phyloP scores from a whole-genome alignment of 2,329 filamentous ascomycete genomes.

The Trichoderma sp. region DNA sequence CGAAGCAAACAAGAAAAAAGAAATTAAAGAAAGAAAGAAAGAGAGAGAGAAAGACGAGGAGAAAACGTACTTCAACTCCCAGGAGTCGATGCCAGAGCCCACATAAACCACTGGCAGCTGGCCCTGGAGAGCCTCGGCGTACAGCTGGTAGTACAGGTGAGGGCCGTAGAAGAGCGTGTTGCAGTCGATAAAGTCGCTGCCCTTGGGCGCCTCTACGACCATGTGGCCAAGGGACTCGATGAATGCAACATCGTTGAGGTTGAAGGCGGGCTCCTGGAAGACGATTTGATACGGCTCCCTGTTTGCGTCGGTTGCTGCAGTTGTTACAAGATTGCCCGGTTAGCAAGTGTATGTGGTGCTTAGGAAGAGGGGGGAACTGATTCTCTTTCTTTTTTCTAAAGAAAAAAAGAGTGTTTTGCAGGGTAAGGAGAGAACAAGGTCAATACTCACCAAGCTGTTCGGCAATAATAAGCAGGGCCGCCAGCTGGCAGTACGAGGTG shows the following conservation, averaged over 20 bases:
- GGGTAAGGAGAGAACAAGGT: no score
- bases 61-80: conserved; percentile 50
- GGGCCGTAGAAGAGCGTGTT: conserved; percentile 62
- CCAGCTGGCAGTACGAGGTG: conserved; percentile 54
- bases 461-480: conserved; percentile 53
- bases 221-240: conserved; percentile 46
- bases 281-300: conserved; percentile 43
- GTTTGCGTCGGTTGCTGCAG: not conserved
- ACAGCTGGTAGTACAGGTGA: conserved; percentile 60
- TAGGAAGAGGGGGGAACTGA: not conserved
- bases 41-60: not conserved
- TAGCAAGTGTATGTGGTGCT: not conserved
- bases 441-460: conserved; percentile 44
- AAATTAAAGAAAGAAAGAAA: no score
- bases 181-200: conserved; percentile 52
- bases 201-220: conserved; percentile 55
- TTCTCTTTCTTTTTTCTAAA: no score
- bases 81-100: conserved; percentile 56
- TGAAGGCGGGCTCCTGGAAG: conserved; percentile 60
- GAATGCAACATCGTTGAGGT: conserved; percentile 52
- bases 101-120: conserved; percentile 58
- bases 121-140: conserved; percentile 51
- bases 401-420: no score
- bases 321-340: not conserved
- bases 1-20: not conserved